Base-by-base conservation (phyloP, 2,329 filamentous ascomycete genomes). In the Fusarium cicatricum region DNA sequence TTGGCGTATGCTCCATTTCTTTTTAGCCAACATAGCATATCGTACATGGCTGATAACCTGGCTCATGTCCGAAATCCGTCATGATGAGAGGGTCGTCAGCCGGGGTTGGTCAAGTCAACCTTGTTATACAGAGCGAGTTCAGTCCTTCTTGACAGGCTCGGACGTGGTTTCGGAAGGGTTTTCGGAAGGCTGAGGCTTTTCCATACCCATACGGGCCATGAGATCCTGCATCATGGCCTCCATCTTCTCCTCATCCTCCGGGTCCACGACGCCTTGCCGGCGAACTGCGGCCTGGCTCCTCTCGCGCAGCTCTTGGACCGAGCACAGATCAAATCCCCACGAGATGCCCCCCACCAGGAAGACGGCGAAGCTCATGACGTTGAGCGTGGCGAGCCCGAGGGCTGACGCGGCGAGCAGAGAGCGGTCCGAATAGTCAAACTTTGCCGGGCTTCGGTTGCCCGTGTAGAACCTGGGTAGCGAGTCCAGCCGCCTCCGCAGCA, bases 301-400 rank as follows among this genome's bases (percentile, higher is more conserved):
- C 41, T 63, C 71, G 69, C 84, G 78, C 71, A 92, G 75, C 68
- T 93, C 90, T 4, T 85, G 84, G 34, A 92, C 47, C 39, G 80
- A 82, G 70, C 86, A 86, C 31, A 98, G 84, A 72, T 97, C 90
- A 56, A 95, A 85, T 1, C 85, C 87, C 82, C 89, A 96, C 58
- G 91, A 80, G 11, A 88, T 74, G 0, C 89, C 92, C 4, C 94
- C 95, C 0, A 85, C 82, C 9, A 83, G 76, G 82, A 96, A 86
- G 72, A 97, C 86, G 1, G 83, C 88, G 43, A 95, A 84, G 66
- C 88, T 90, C 28, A 87, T 70, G 11, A 95, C 91, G 67, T 97
- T 97, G 65, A 97, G 82, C 0, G 93, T 97, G 0, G 94, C 95
- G 31, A 97, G 79, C 42, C 88, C 90, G 17, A 99, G 79, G 0